Percentiles rank a stretch among this genome's conserved stretches.
Evolutionary conservation across 306 rosid genomes (phyloP).

Genomic region (Lathyrus aphaca): DNA sequence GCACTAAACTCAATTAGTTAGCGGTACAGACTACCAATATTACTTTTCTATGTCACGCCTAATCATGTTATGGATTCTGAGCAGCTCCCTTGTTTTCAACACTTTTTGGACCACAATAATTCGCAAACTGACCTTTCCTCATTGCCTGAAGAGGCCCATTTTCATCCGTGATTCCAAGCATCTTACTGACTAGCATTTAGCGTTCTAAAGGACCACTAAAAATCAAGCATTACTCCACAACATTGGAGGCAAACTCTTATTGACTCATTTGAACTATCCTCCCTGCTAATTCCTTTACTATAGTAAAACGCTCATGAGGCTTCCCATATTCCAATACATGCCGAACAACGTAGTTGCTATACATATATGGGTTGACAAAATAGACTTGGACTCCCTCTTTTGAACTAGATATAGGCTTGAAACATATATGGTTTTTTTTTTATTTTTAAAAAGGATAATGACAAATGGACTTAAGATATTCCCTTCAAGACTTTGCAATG

Average conservation of each 20-base stretch:
- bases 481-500: no score
- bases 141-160: slow-evolving; percentile 97
- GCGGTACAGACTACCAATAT: slow-evolving; percentile 87
- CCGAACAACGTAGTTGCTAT: no score
- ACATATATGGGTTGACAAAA: no score
- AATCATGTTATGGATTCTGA: slow-evolving; percentile 77
- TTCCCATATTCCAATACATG: slow-evolving; percentile 96
- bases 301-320: slow-evolving; percentile 83
- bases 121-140: slow-evolving; percentile 62
- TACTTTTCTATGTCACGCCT: slow-evolving; percentile 52
- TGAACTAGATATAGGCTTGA: no score
- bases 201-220: slow-evolving; percentile 88
- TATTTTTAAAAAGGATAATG: no score
- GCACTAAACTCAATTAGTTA: slow-evolving; percentile 94
- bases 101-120: slow-evolving; percentile 90
- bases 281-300: slow-evolving; percentile 88
- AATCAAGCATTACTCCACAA: slow-evolving; percentile 78
- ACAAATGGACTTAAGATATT: no score
- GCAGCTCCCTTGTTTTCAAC: slow-evolving; percentile 95
- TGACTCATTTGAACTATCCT: slow-evolving; percentile 60
- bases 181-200: slow-evolving; percentile 76
- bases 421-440: no score
- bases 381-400: no score
- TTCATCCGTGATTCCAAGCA: slow-evolving; percentile 97
- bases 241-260: slow-evolving; percentile 20